Percentiles rank a stretch among this genome's conserved stretches.
Evolutionary conservation across 2,329 filamentous ascomycete genomes (phyloP).

Genomic region (Botryotinia convoluta): DNA sequence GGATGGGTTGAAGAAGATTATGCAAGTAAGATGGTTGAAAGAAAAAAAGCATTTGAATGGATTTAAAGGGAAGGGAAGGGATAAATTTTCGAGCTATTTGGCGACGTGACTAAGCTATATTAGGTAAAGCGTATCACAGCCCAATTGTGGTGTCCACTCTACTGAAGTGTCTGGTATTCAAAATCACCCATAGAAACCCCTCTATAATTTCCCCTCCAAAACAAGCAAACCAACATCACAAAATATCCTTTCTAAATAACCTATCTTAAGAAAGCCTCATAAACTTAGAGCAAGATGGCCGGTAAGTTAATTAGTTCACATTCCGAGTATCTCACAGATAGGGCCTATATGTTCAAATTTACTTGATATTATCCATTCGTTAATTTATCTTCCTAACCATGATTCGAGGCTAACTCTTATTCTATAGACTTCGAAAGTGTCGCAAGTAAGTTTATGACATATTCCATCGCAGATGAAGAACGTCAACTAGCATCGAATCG

Average conservation of each 20-base stretch:
- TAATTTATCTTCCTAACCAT: not conserved
- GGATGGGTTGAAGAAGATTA: not conserved
- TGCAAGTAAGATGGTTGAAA: not conserved
- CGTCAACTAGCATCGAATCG: not conserved
- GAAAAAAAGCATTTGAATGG: not conserved
- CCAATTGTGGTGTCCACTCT: slow-evolving; percentile 5
- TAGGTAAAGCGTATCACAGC: slow-evolving; percentile 2
- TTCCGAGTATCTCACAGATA: not conserved
- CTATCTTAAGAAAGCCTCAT: not conserved
- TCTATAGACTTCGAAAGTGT: slow-evolving; percentile 42
- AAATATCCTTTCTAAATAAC: slow-evolving; percentile 3
- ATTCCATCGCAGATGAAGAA: not conserved
- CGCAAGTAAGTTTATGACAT: slow-evolving; percentile 41
- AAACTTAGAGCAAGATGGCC: slow-evolving; percentile 33
- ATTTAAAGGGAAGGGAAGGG: slow-evolving; percentile 3
- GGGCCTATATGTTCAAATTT: not conserved
- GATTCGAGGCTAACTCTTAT: slow-evolving; percentile 27
- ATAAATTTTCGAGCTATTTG: slow-evolving; percentile 12
- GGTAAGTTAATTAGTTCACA: slow-evolving; percentile 28
- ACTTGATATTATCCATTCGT: not conserved
- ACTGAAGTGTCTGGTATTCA: slow-evolving; percentile 14
- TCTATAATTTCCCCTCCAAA: slow-evolving; percentile 21
- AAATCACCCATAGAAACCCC: slow-evolving; percentile 18
- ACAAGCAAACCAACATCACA: slow-evolving; percentile 15
- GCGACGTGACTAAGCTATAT: not conserved